Evolutionary conservation across 352 stramenopile species (phyloP), one percentile per base, ranked within the genome.

Genomic region (Globisporangium iwayamae): DNA sequence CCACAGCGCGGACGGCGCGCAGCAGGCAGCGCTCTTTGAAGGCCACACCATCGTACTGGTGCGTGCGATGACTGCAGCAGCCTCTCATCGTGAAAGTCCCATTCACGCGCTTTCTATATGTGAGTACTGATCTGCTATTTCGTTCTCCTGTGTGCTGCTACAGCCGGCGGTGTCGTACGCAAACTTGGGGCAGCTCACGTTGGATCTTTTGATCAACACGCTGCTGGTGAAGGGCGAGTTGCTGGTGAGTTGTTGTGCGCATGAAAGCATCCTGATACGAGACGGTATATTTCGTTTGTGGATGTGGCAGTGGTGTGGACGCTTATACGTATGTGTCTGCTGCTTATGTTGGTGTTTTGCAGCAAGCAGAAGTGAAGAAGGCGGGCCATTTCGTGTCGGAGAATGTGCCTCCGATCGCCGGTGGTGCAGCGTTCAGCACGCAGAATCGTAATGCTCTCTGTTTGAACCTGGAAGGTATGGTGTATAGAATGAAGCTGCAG

Each of bases 191-290:
- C 85, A 94, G 67, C 64, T 94, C 62, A 80, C 80, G 22, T 63
- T 93, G n/a, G 85, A 93, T 67, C 73, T 92, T 34, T 36, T 90
- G 39, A 67, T 91, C 68, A 94, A 91, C 67, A 90, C 83, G 63
- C 66, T 91, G 46, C 72, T 94, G 20, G 71, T 76, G 51, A 72
- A 79, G 41, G 81, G 71, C 28, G 20, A 75, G 22, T 63, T 45
- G 50, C 82, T 81, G 54, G 81, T 89, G 74, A 67, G 25, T 28
- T 28, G 75, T 46, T 46, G 7, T 43, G 20, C 22, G 25, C 47
- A n/a, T 53, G 7, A 4, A 9, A 30, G 22, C 22, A n/a, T 63
- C 7, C 14, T 41, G 38, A 13, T 58, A 28, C 25, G 25, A 28
- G 25, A 28, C 25, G 1, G 18, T 16, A 7, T 58, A 11, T 4